Base-by-base conservation (phyloP, 1,139 yeast genomes). In the Taphrina sp. region DNA sequence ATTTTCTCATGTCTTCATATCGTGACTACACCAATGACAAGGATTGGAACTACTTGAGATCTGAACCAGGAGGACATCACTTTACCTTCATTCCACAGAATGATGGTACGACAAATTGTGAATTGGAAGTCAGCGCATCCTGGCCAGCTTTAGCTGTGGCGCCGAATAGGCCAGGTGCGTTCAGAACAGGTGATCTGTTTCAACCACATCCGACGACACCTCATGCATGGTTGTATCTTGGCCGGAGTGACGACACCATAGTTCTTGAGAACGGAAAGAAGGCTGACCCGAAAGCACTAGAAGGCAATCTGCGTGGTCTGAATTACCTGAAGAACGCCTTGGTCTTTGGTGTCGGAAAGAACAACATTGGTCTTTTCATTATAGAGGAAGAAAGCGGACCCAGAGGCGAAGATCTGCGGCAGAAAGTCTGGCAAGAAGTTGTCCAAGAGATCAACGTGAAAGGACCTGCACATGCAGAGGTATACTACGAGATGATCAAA, bases 211-310 rank as follows among this genome's bases (percentile, higher is more conserved):
- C 61, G 12, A 56, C 49, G 4, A 54, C 56, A 12, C 49, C 59
- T 7, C 38, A 55, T 33, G 56, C 59, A 12, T 59, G 59, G 59
- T 41, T 55, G 41, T 58, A 59, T 31, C 52, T 58, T 7, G 61
- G 59, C n/a, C 44, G 61, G 3, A 44, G 45, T 26, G 61, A 59
- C 28, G 60, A 58, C 29, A 41, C 58, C 2, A 59, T 59, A 16
- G 57, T 59, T 10, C 49, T 59, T 26, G 53, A 49, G 20, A 59
- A 56, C 39, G 61, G 61, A 10, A 59, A 59, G 45, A 59, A 59
- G 33, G 60, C 59, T 8, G 47, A 54, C 16, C 60, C 61, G 5
- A 52, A 45, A 26, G 58, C 61, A 2, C 44, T 59, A 8, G 61
- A 59, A 35, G 59, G 59, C 29, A 43, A 55, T n/a, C 41, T 59